Percentiles rank a stretch among this genome's conserved stretches.
Conservation (phyloP, 2,329 filamentous ascomycete species). For the Cercospora sp. region DNA sequence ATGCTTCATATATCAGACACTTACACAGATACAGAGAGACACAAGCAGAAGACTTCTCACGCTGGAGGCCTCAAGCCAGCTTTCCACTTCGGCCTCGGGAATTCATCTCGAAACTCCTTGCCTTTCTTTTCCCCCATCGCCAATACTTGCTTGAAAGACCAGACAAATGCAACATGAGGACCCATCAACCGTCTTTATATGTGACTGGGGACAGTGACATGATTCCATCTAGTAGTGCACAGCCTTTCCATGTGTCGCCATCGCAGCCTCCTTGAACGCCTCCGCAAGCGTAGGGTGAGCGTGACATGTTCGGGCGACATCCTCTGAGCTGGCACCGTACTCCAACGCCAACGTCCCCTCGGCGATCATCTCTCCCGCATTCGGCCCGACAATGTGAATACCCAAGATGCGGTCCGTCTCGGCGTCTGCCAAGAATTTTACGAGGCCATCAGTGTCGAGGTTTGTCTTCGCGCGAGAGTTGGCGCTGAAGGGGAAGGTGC, state of each 20-base stretch:
- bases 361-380: slow-evolving; percentile 98
- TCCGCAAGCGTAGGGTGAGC: slow-evolving; percentile 94
- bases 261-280: slow-evolving; percentile 99
- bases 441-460: slow-evolving; percentile 89
- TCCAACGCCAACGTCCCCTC: slow-evolving; percentile 93
- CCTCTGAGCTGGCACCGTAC: slow-evolving; percentile 93
- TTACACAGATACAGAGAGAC: background rate
- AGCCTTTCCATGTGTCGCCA: slow-evolving; percentile 92
- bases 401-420: slow-evolving; percentile 95
- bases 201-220: background rate
- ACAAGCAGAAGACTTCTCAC: background rate
- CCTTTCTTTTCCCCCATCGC: background rate
- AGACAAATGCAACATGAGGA: background rate
- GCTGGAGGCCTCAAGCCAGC: background rate
- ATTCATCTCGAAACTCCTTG: background rate
- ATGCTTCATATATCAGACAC: slow-evolving; percentile 17
- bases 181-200: background rate
- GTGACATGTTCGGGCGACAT: slow-evolving; percentile 91
- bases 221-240: slow-evolving; percentile 76
- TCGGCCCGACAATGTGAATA: slow-evolving; percentile 93
- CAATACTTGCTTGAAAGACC: background rate
- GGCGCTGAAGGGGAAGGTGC: slow-evolving; percentile 94
- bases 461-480: slow-evolving; percentile 99
- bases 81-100: background rate
- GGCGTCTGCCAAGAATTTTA: slow-evolving; percentile 95